These are phyloP conservation scores for Phytophthora lateralis DNA, from an alignment of 352 stramenopile species.

Conservation along the genomic window DNA sequence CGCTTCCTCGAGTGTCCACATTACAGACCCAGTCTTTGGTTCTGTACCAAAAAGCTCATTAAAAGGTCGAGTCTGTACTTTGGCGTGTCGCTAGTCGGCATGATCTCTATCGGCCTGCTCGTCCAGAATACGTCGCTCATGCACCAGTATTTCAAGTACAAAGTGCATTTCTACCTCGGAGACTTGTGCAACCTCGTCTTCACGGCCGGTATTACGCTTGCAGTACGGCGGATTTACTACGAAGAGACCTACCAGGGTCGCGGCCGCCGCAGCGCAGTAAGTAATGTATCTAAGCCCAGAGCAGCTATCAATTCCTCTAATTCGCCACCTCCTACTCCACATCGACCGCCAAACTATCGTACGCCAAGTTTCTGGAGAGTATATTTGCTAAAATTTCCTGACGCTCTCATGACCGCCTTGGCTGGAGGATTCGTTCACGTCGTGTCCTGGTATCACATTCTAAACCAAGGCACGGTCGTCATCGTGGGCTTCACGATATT, in stretches of 20 bases:
- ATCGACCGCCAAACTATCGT: slow-evolving; percentile 8
- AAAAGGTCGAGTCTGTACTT: slow-evolving; percentile 9
- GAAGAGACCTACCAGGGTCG: slow-evolving; percentile 21
- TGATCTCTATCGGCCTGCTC: slow-evolving; percentile 20
- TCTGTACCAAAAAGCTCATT: slow-evolving; percentile 18
- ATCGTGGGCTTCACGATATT: slow-evolving; percentile 27
- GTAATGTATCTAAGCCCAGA: background rate
- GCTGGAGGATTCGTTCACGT: slow-evolving; percentile 35
- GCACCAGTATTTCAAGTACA: slow-evolving; percentile 22
- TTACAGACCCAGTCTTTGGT: slow-evolving; percentile 12
- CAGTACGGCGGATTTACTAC: slow-evolving; percentile 18
- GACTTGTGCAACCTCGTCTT: slow-evolving; percentile 18
- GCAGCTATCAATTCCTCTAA: background rate
- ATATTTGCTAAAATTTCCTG: background rate
- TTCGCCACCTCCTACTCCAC: background rate
- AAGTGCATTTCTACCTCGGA: slow-evolving; percentile 38
- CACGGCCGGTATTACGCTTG: slow-evolving; percentile 11
- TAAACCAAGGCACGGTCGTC: slow-evolving; percentile 10
- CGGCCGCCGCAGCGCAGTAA: slow-evolving; percentile 1
- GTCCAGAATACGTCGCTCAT: slow-evolving; percentile 22
- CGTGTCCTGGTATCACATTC: slow-evolving; percentile 13
- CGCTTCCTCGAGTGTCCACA: slow-evolving; percentile 19
- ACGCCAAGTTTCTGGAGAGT: slow-evolving; percentile 10
- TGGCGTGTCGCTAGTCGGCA: slow-evolving; percentile 3
- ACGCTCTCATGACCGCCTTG: background rate